Evolutionary conservation across 345 rosid genomes (phyloP), one percentile per base, ranked within the genome.

Genomic region (Physaria fendleri): DNA sequence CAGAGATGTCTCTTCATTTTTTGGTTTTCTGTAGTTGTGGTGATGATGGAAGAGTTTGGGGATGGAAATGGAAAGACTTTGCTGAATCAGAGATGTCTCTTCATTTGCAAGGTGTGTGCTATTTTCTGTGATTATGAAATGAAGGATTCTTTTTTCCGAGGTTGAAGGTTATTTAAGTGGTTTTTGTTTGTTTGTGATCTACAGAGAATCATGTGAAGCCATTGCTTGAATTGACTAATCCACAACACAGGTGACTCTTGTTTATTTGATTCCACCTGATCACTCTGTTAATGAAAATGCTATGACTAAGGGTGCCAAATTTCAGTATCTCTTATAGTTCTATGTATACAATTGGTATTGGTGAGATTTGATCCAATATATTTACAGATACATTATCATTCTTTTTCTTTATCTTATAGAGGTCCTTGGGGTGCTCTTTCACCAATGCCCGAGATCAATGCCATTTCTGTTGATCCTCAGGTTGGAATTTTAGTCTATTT

Each of bases 361-460:
- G 24, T 41, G 59, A 38, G 51, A 45, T 7, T 37, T 30, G 46
- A 24, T 34, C 24, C 11, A 46, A 23, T 14, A 54, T 23, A 35
- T 38, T 16, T 62, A 12, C 17, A 23, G 14, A 38, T 56, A 46
- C 43, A 23, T 29, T 64, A 44, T 59, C 4, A 18, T 73, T 28
- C 34, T 21, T 40, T 55, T 20, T 23, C 8, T 42, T 39, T 14
- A 16, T 62, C 14, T 38, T 34, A 15, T 51, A 92, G 98, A 74
- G 98, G 98, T 77, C 98, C 98, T 46, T 92, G 98, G 98, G 89
- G 83, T 50, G 80, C 98, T 64, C 85, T 86, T 62, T 88, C 96
- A 53, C 95, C 98, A 21, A 79, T 87, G 64, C 95, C 97, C 0
- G 99, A 93, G 75, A 85, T 78, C 64, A 89, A 87, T 76, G 88